Base-by-base conservation (phyloP, 2,329 filamentous ascomycete species). In the Thelonectria olida region DNA sequence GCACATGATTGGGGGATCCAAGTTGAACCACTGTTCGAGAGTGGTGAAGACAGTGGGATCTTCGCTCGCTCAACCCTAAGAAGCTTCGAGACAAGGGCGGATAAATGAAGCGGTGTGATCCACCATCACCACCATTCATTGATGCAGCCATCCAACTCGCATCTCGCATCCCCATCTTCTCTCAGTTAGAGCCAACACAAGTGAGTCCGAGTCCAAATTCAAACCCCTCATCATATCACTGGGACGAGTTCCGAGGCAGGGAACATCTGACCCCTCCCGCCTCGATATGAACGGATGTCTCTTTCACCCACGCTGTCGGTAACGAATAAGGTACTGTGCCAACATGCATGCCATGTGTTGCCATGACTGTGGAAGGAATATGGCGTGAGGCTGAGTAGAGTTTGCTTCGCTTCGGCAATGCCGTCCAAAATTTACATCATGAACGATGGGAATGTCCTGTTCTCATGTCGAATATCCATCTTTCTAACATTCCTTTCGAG, bases 261-360 rank as follows among this genome's bases (percentile, higher is more conserved):
- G 39, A 22, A 20, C 19, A 20, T 7, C 19, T 17, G 19, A 42
- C 17, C 9, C n/a, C 19, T 13, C 39, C 5, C 39, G 8, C 19
- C 15, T 19, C n/a, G n/a, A n/a, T n/a, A n/a, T 42, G 39, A 20
- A 42, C 38, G n/a, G n/a, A 41, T 41, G 39, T 22, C 17, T 19
- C 17, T 36, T 36, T 31, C 15, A 44, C 54, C 56, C 57, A 17
- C 17, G 20, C 57, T 50, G 27, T 50, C 57, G 51, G 51, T 60
- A 60, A 41, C 45, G 36, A 54, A 13, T 10, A 41, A 44, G 10
- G 20, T 36, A 50, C 56, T 59, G 47, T 5, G 54, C 57, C 57
- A 60, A 60, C 57, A 55, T 19, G 31, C 45, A 60, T 42, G 22
- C 28, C 45, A 54, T 60, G 28, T 55, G 31, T 60, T 54, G 17